These are phyloP conservation scores for Otatea glauca DNA, from an alignment of 176 grass and related monocot genomes.

Conservation along the genomic window DNA sequence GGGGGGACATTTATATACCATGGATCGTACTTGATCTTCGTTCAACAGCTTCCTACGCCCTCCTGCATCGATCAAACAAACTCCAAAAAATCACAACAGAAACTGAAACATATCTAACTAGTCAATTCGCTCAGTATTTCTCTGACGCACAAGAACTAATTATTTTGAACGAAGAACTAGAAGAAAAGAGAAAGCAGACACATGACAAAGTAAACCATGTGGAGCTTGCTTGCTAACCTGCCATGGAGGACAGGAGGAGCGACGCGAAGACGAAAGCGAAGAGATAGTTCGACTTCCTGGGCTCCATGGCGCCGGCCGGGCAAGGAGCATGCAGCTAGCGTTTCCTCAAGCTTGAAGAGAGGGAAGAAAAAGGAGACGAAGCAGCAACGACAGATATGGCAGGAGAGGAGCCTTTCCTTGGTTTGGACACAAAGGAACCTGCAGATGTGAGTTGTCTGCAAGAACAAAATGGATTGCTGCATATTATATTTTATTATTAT, in stretches of 20 bases:
- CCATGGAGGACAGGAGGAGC: slow-evolving; percentile 53
- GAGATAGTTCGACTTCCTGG: slow-evolving; percentile 43
- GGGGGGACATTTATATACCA: slow-evolving; percentile 40
- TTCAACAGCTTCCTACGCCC: slow-evolving; percentile 41
- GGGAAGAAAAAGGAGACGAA: neutral
- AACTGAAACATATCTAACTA: neutral
- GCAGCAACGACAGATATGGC: slow-evolving; percentile 26
- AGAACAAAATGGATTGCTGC: slow-evolving; percentile 40
- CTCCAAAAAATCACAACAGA: slow-evolving; percentile 22
- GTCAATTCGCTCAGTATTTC: neutral
- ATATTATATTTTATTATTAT: slow-evolving; percentile 8
- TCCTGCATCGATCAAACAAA: slow-evolving; percentile 37
- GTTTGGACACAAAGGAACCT: slow-evolving; percentile 72
- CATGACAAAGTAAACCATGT: neutral
- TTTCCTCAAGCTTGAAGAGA: slow-evolving; percentile 46
- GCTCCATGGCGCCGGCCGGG: slow-evolving; percentile 40
- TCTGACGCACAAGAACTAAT: neutral
- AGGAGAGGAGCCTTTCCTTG: slow-evolving; percentile 53
- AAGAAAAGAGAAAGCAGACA: neutral
- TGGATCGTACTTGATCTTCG: slow-evolving; percentile 31
- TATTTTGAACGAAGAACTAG: neutral
- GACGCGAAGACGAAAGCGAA: slow-evolving; percentile 38
- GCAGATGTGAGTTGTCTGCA: slow-evolving; percentile 51
- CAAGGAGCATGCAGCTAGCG: slow-evolving; percentile 33
- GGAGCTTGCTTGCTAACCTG: slow-evolving; percentile 33